Conservation (phyloP, 805 yeast species). For the Pichia rugopelliculosa region DNA sequence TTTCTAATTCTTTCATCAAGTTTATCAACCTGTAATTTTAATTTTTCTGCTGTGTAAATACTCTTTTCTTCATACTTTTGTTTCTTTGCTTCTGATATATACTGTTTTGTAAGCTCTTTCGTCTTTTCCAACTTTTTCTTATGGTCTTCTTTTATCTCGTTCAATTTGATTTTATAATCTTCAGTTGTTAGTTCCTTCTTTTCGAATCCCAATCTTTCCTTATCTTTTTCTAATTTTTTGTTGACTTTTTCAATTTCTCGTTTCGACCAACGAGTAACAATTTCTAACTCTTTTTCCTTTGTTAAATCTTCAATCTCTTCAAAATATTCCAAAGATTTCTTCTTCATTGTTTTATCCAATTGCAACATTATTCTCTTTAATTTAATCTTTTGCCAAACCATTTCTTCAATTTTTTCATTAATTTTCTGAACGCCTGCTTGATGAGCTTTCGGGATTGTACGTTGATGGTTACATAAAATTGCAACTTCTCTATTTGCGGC, state of each 20-base stretch:
- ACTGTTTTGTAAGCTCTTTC: slow-evolving; percentile 44
- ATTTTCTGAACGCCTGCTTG: slow-evolving; percentile 75
- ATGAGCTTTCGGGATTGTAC: slow-evolving; percentile 82
- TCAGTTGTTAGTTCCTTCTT: slow-evolving; percentile 45
- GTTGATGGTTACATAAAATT: slow-evolving; percentile 92
- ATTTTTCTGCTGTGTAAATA: slow-evolving; percentile 55
- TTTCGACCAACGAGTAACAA: slow-evolving; percentile 53
- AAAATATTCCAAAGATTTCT: slow-evolving; percentile 51
- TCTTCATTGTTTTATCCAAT: slow-evolving; percentile 46
- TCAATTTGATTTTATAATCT: slow-evolving; percentile 44
- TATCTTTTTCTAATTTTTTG: slow-evolving; percentile 67
- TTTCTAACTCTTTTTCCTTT: slow-evolving; percentile 52
- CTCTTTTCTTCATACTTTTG: slow-evolving; percentile 52
- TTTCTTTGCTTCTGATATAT: slow-evolving; percentile 48
- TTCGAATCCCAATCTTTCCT: slow-evolving; percentile 61
- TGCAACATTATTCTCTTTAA: slow-evolving; percentile 61
- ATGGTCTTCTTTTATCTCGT: slow-evolving; percentile 47
- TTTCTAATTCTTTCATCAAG: slow-evolving; percentile 64
- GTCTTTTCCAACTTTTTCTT: slow-evolving; percentile 48
- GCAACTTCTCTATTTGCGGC: slow-evolving; percentile 97
- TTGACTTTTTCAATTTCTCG: slow-evolving; percentile 58
- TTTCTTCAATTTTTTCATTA: slow-evolving; percentile 66
- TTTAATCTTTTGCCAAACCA: slow-evolving; percentile 78
- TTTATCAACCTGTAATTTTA: slow-evolving; percentile 62
- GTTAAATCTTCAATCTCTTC: slow-evolving; percentile 60